Base-by-base conservation (phyloP, 352 stramenopile genomes). In the Globisporangium uncinulatum region DNA sequence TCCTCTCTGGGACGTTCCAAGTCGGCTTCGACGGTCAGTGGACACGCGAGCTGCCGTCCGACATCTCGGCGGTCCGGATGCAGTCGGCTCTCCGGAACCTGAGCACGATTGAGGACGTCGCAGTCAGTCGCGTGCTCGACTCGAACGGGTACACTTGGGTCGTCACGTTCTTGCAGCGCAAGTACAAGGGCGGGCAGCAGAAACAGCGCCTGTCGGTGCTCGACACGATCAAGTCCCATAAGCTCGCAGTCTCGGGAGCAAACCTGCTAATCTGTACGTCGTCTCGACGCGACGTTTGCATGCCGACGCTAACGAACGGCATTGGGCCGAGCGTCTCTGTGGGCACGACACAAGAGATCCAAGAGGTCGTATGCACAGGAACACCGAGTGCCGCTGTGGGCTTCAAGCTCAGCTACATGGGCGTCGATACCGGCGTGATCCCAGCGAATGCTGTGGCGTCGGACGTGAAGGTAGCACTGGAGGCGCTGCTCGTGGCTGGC, bases 1-100 rank as follows among this genome's bases (percentile, higher is more conserved):
- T 69, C 51, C 56, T 93, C 0, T 71, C 69, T 1, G 85, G 85
- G 3, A 89, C 87, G 20, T 99, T 98, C 71, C 85, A 83, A 4
- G 66, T 99, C 19, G 73, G 67, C 1, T 98, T 96, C 65, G 85
- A 90, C 52, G 83, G 79, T 10, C 77, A 95, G 41, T 91, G 74
- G 57, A 98, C 86, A 3, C 66, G 70, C 19, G 85, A 97, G 59
- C 63, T 99, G 15, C 68, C 73, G 36, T 87, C 86, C 63, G 88
- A 98, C 65, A 71, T 86, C 21, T 95, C 85, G 6, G 92, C 89
- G 8, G 63, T 82, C 11, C 73, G 83, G 13, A 86, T 99, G 66
- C 76, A 93, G 49, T 57, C 59, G 1, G 74, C 68, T 8, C 48
- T 94, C 11, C 29, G 57, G 19, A 71, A 73, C 6, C 49, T 94